Evolutionary conservation across 1,284 basidiomycete species (phyloP), one percentile per base, ranked within the genome.

Genomic region (Malassezia nana): DNA sequence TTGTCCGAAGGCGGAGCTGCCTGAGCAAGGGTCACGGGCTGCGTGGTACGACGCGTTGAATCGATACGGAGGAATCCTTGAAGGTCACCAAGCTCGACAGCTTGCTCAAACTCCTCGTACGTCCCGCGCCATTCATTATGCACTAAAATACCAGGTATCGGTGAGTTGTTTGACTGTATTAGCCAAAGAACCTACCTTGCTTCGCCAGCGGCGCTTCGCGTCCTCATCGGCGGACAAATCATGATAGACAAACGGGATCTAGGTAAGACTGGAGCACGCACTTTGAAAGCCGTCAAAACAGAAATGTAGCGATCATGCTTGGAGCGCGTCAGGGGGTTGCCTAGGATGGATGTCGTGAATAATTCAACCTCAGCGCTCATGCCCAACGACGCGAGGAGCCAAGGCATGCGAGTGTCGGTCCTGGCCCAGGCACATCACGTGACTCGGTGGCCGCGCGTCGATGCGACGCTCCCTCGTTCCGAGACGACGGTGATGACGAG

Each of bases 81-180:
- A 15, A 74, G 59, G 58, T 72, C 69, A 29, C 68, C 69, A 35
- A 64, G 67, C 46, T 74, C 72, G 49, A 74, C 67, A 0, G 69
- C 63, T 55, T 74, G 69, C 43, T 74, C 68, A 35, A 74, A 74
- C 20, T 74, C 72, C 33, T 69, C 70, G 47, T 54, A 74, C 13
- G 68, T 66, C 4, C 72, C 72, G 7, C 68, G 50, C 72, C 72
- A 74, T 40, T 74, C 72, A 45, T 72, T 71, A 55, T 72, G 63
- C 22, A 74, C 70, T 8, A 74, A 55, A 29, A 74, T 55, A 5
- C 68, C 68, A 15, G 72, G 72, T 32, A 74, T 63, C 32, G 63
- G 62, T 12, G 62, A 58, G 45, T 72, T 67, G 25, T 58, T 58
- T 3, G 67, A 63, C 52, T 57, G 46, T 16, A 4, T n/a, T 3